Percentiles rank a stretch among this genome's conserved stretches.
Conservation (phyloP, 148 eudicot species). For the Suaeda aralocaspica region DNA sequence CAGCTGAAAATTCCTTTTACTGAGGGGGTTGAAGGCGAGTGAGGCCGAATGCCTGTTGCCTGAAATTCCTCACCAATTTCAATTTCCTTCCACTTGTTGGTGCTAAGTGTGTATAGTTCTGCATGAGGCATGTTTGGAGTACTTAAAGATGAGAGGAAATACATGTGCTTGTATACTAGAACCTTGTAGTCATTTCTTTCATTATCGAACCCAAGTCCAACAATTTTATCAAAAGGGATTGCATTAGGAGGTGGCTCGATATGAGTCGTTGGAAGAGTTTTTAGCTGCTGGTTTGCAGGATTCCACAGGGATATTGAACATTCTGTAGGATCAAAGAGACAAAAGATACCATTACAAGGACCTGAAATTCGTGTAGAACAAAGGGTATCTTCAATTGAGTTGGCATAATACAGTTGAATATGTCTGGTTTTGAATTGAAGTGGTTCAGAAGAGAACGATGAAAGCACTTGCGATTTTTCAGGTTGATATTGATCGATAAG, state of each 20-base stretch:
- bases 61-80: constrained; percentile 29
- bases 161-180: constrained; percentile 29
- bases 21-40: constrained; percentile 19
- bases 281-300: constrained; percentile 23
- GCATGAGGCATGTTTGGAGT: constrained; percentile 30
- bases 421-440: constrained; percentile 1
- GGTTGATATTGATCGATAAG: constrained; percentile 22
- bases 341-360: constrained; percentile 33
- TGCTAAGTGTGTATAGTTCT: constrained; percentile 19
- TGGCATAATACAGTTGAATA: constrained; percentile 13
- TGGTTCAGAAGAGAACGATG: constrained; percentile 11
- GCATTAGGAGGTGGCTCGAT: constrained; percentile 22
- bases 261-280: constrained; percentile 10
- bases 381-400: constrained; percentile 2
- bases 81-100: constrained; percentile 21
- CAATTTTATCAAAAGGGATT: constrained; percentile 16
- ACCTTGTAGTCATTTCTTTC: constrained; percentile 25
- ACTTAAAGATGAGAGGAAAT: constrained; percentile 21
- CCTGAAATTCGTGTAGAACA: constrained; percentile 21
- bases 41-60: constrained; percentile 27
- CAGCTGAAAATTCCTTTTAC: constrained; percentile 32
- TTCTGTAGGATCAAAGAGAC: constrained; percentile 27
- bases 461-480: constrained; percentile 20
- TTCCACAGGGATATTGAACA: constrained; percentile 25
- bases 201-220: constrained; percentile 29